Percentiles rank a stretch among this genome's conserved stretches.
These are phyloP conservation scores for Wallacemonas rigidus DNA, from an alignment of 208 protist genomes.

Conservation along the genomic window DNA sequence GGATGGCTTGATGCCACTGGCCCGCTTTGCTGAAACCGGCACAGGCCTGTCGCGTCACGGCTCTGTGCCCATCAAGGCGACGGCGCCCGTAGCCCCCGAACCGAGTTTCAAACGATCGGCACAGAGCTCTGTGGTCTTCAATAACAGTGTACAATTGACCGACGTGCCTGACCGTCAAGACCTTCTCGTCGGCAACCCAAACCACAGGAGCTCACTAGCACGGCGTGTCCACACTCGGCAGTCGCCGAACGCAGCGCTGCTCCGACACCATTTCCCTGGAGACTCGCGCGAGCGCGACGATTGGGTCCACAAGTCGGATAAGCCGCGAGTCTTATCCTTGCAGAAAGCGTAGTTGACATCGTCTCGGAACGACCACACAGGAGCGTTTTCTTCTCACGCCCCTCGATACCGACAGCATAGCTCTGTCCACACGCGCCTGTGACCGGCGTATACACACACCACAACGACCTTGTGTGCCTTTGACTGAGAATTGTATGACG, in stretches of 20 bases:
- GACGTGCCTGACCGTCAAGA: neutral
- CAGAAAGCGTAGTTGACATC: no score
- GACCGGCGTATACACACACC: no score
- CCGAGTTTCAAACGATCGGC: neutral
- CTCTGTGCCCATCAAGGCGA: neutral
- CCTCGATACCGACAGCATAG: no score
- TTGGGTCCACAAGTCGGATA: neutral
- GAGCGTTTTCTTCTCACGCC: no score
- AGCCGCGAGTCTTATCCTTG: neutral
- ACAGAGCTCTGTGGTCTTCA: slow-evolving; percentile 3
- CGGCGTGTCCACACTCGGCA: neutral
- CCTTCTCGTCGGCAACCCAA: neutral
- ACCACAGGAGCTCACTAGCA: slow-evolving; percentile 11
- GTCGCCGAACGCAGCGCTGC: neutral
- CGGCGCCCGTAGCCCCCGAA: neutral
- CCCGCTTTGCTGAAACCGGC: slow-evolving; percentile 1
- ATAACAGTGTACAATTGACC: slow-evolving; percentile 2
- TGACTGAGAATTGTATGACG: no score
- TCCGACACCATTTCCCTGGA: neutral
- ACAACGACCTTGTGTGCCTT: no score
- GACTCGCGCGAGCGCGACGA: neutral
- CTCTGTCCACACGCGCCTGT: no score
- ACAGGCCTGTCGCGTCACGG: slow-evolving; percentile 5
- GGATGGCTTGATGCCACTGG: slow-evolving; percentile 9
- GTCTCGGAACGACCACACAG: no score